A percentile compares a stretch with the other conserved stretches of the same genome.
phyloP scores from a whole-genome alignment of 1,284 basidiomycete species.

The Cryptococcus floricola region DNA sequence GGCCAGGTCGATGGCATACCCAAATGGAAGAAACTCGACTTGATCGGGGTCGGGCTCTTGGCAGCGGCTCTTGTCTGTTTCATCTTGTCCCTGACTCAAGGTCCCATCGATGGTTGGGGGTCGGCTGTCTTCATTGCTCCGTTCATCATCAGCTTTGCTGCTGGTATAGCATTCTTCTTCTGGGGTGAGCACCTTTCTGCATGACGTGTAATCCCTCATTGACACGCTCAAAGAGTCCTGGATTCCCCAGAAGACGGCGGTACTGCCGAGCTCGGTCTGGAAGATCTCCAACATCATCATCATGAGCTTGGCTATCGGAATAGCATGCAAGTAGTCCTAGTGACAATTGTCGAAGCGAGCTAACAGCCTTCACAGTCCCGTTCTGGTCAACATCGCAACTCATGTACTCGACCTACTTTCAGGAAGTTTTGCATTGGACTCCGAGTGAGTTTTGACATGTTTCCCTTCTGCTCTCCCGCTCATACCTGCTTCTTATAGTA shows the following conservation, averaged over 20 bases:
- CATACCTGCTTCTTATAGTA: constrained; percentile 6
- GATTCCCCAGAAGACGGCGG: constrained; percentile 25
- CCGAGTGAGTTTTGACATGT: constrained; percentile 10
- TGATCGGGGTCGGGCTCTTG: constrained; percentile 40
- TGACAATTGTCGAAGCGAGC: neutral
- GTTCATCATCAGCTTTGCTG: constrained; percentile 33
- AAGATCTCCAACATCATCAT: constrained; percentile 38
- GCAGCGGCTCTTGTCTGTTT: constrained; percentile 38
- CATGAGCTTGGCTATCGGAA: constrained; percentile 20
- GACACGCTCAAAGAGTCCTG: constrained; percentile 16
- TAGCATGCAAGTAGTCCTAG: constrained; percentile 9
- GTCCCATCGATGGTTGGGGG: constrained; percentile 40
- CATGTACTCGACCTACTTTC: constrained; percentile 24
- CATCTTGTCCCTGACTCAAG: constrained; percentile 45
- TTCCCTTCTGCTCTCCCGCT: neutral
- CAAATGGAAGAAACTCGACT: constrained; percentile 43
- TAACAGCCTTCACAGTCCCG: constrained; percentile 15
- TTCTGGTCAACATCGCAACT: constrained; percentile 41
- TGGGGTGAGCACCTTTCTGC: constrained; percentile 21
- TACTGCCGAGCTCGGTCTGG: constrained; percentile 34
- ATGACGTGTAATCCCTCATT: neutral
- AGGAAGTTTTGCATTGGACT: constrained; percentile 11
- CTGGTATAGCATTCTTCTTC: constrained; percentile 39
- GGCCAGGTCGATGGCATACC: constrained; percentile 13
- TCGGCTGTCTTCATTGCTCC: constrained; percentile 45